Conservation (phyloP, 176 grass and related monocot genomes). For the Oryza brachyantha region DNA sequence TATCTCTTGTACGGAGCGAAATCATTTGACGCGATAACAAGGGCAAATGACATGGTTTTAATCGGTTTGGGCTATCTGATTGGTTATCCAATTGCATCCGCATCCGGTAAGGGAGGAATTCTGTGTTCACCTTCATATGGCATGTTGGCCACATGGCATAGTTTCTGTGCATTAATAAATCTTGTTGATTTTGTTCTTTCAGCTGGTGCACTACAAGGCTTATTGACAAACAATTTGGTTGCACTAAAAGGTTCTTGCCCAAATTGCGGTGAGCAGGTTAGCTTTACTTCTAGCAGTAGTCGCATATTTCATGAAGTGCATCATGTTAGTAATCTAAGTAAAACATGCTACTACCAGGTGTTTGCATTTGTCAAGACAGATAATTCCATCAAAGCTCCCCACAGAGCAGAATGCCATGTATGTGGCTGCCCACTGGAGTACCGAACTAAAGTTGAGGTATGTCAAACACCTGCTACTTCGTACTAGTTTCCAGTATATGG, state of each 20-base stretch:
- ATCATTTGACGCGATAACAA: constrained; percentile 45
- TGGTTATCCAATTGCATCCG: constrained; percentile 76
- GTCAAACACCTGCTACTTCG: neutral
- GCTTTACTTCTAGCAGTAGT: constrained; percentile 18
- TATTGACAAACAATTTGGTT: constrained; percentile 78
- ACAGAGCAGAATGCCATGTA: constrained; percentile 92
- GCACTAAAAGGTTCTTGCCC: constrained; percentile 91
- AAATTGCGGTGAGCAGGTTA: constrained; percentile 92
- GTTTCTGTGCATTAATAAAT: neutral
- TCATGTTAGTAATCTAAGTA: neutral
- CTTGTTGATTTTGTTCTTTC: neutral
- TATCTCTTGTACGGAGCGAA: constrained; percentile 38
- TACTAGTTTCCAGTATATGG: neutral
- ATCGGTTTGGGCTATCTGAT: constrained; percentile 62
- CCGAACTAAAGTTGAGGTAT: constrained; percentile 85
- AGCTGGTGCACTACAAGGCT: constrained; percentile 72
- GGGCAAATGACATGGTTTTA: constrained; percentile 57
- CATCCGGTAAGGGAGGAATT: constrained; percentile 47
- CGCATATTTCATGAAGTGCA: neutral
- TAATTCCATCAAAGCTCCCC: constrained; percentile 52
- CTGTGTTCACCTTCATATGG: neutral
- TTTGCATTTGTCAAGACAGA: constrained; percentile 90
- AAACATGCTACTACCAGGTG: constrained; percentile 49
- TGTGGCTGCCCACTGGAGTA: constrained; percentile 79
- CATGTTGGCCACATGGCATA: neutral